Evolutionary conservation across 805 yeast genomes (phyloP), one percentile per base, ranked within the genome.

Genomic region (Huiozyma naganishii): DNA sequence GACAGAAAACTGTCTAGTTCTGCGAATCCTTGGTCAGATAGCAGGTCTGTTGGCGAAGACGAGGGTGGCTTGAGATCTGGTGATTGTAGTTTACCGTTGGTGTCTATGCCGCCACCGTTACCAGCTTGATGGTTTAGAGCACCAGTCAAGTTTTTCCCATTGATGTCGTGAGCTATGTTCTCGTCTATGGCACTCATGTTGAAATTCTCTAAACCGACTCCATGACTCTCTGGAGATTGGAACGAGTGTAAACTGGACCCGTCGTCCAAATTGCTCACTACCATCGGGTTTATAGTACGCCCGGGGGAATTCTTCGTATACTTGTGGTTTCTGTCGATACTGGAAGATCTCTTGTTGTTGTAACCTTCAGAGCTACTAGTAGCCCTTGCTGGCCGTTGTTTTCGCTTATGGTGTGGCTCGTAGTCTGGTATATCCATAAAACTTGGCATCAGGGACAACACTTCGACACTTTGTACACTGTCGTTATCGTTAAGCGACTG

Each of bases 361-460:
- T n/a, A 10, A 10, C 17, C 17, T 9, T 36, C 28, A 7, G 38
- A 6, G 11, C 40, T 30, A 17, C n/a, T 32, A 17, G 29, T 6
- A 6, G 40, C 29, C 7, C 29, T 23, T 7, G 5, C 29, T n/a
- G 12, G n/a, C 12, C 36, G 40, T 10, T 13, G n/a, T 6, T 32
- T 37, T 28, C 43, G 41, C 35, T 40, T 36, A 8, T 36, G n/a
- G 12, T 30, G 37, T 10, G 29, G 23, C 7, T 41, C 45, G 35
- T 40, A 39, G 1, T 54, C 60, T 6, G 66, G 65, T 34, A 61
- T 61, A 47, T 68, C 72, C 60, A 64, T 58, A 42, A 67, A 67
- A 38, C 68, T 61, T 6, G 72, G 71, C 5, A 69, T 67, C 37
- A 68, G 43, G 0, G 71, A 65, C 10, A 67, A 43, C 5, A 65